Evolutionary conservation across 805 yeast species (phyloP), one percentile per base, ranked within the genome.

Genomic region (Metschnikowia similis): DNA sequence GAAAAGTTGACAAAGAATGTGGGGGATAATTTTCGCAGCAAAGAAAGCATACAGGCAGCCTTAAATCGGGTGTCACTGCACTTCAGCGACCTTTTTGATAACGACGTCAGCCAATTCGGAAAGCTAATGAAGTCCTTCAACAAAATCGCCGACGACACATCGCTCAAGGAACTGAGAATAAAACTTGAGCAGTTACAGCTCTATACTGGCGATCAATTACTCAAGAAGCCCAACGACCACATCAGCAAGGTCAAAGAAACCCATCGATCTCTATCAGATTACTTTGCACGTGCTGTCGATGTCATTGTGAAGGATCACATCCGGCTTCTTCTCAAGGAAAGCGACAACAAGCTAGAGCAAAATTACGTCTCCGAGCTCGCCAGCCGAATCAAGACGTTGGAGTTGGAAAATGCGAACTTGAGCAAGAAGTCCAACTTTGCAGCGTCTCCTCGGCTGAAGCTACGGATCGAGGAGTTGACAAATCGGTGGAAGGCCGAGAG

Each of bases 401-500:
- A 57, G 48, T 54, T 52, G 44, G 60, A 69, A 36, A 66, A 64
- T 38, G 67, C 64, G 36, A 68, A 65, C 36, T 50, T 68, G 42
- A 52, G 56, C 21, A 64, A 66, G 41, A 67, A 65, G 7, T 35
- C 46, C 7, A 51, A 46, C 16, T 50, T 55, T 5, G 16, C 36
- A n/a, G 41, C 55, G 21, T 52, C 54, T 28, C 76, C 78, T 14
- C 66, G 78, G 31, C 64, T 75, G 41, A 72, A 70, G 48, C 56
- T 82, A 41, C 70, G 89, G 48, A 68, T 85, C 13, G 83, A 81
- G 26, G 89, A 84, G 55, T 63, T 87, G 39, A 80, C 81, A 37
- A 79, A 72, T 53, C 73, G 84, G 58, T 84, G 88, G 85, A 82
- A 83, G 57, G 74, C 82, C 6, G 91, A 87, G 54, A 71, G 89